Base-by-base conservation (phyloP, 1,139 yeast species). In the Candida sanyaensis region DNA sequence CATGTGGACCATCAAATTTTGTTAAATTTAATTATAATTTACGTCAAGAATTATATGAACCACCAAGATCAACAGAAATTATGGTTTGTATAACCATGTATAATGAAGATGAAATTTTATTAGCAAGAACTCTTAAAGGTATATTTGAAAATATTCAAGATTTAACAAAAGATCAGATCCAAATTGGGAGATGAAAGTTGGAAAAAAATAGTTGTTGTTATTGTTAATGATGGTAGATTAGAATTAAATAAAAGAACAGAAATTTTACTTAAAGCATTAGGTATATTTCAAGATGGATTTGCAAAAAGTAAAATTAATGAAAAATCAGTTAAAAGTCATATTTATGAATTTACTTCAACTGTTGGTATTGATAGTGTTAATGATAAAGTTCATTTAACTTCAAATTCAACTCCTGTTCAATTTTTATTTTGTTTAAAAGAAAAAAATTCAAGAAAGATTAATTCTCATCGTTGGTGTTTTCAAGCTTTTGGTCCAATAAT, bases 381-480 rank as follows among this genome's bases (percentile, higher is more conserved):
- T 55, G 80, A 82, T 45, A 68, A 70, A 39, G 76, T 77, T 26
- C 77, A 78, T 51, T 80, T 87, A 45, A 73, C 81, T 11, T 80
- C 84, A 43, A 83, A 84, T 55, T 76, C 81, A 24, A 77, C 75
- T 30, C 95, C 95, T 0, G 83, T 86, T 6, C 96, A 88, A 63
- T 71, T 88, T 68, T 65, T 88, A 31, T 88, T 87, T 64, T 88
- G 95, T 62, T 68, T 88, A 57, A 88, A 88, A 65, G 96, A 88
- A 59, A 80, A 82, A 57, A 88, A 88, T 62, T 76, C 83, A 53
- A 79, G 84, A 62, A 88, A 88, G 63, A 88, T 88, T 63, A 88
- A 88, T 64, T 84, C 92, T 12, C 96, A 88, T 64, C 75, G 95
- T 54, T 88, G 96, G 96, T 85, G 88, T 51, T 83, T 88, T 71